phyloP scores from a whole-genome alignment of 2,329 filamentous ascomycete species.

The Fusarium gaditjirri region DNA sequence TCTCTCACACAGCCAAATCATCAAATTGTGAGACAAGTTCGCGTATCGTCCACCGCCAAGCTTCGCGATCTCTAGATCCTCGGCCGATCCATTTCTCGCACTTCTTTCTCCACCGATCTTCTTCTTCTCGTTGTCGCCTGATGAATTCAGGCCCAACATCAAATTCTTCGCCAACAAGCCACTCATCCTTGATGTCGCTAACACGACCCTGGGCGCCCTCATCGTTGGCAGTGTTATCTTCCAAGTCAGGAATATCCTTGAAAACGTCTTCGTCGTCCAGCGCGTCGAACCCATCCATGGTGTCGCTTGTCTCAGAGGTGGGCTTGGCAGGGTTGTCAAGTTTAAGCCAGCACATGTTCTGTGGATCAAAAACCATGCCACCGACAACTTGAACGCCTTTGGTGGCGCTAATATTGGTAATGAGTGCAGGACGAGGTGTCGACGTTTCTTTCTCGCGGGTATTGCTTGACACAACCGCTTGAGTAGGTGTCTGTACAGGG shows the following conservation, averaged over 20 bases:
- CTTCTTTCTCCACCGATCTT: constrained; percentile 89
- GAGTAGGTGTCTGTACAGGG: constrained; percentile 65
- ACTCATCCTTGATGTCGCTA: constrained; percentile 77
- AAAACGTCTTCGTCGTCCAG: constrained; percentile 92
- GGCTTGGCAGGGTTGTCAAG: constrained; percentile 63
- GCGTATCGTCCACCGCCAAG: constrained; percentile 82
- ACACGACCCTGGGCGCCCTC: constrained; percentile 61
- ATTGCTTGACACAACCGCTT: constrained; percentile 53
- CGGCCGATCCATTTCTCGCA: constrained; percentile 84
- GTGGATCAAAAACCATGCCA: constrained; percentile 98
- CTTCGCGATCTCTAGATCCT: constrained; percentile 64
- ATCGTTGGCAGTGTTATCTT: constrained; percentile 70
- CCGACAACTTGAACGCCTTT: constrained; percentile 93
- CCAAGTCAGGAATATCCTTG: constrained; percentile 91
- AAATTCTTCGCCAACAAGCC: constrained; percentile 94
- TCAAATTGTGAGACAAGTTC: constrained; percentile 64
- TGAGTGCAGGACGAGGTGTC: constrained; percentile 79
- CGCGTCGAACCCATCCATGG: constrained; percentile 73
- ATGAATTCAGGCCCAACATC: constrained; percentile 97
- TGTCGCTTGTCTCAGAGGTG: constrained; percentile 63
- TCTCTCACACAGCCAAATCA: constrained; percentile 49
- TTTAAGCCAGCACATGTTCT: constrained; percentile 98
- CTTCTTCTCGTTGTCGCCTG: constrained; percentile 87
- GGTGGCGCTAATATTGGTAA: constrained; percentile 86
- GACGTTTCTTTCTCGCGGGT: constrained; percentile 66